Evolutionary conservation across 352 stramenopile species (phyloP).

Genomic region (Pythium grandisporangium): DNA sequence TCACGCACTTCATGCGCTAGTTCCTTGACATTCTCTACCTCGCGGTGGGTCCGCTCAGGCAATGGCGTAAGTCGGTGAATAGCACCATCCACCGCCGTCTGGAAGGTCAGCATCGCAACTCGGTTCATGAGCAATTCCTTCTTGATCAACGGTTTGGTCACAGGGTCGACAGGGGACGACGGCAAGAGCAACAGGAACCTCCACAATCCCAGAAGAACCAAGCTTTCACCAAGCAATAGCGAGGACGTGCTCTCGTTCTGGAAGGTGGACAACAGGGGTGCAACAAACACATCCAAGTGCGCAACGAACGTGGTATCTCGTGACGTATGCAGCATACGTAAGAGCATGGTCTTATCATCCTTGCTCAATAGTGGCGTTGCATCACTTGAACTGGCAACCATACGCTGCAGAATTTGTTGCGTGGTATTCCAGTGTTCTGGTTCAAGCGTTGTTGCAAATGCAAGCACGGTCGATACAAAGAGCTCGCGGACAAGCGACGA

Average conservation of each 20-base stretch:
- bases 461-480: constrained; percentile 13
- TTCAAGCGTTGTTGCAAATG: constrained; percentile 10
- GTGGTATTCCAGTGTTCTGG: neutral
- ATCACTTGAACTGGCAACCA: constrained; percentile 3
- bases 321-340: constrained; percentile 24
- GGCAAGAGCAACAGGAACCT: constrained; percentile 91
- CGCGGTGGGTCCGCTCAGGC: constrained; percentile 10
- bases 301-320: constrained; percentile 21
- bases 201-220: constrained; percentile 90
- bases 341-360: constrained; percentile 36
- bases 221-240: constrained; percentile 46
- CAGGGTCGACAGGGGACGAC: constrained; percentile 93
- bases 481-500: constrained; percentile 8
- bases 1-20: constrained; percentile 10
- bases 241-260: constrained; percentile 2
- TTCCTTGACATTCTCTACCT: neutral
- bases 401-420: constrained; percentile 1
- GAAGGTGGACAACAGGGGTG: constrained; percentile 14
- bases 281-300: constrained; percentile 20
- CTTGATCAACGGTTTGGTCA: constrained; percentile 91
- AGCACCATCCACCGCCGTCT: constrained; percentile 42
- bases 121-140: constrained; percentile 88
- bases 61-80: constrained; percentile 46
- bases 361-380: too few species aligned
- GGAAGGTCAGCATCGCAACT: constrained; percentile 62